A percentile compares a stretch with the other conserved stretches of the same genome.
Evolutionary conservation across 129 eudicot species (phyloP).

Genomic region (Logfia minima): DNA sequence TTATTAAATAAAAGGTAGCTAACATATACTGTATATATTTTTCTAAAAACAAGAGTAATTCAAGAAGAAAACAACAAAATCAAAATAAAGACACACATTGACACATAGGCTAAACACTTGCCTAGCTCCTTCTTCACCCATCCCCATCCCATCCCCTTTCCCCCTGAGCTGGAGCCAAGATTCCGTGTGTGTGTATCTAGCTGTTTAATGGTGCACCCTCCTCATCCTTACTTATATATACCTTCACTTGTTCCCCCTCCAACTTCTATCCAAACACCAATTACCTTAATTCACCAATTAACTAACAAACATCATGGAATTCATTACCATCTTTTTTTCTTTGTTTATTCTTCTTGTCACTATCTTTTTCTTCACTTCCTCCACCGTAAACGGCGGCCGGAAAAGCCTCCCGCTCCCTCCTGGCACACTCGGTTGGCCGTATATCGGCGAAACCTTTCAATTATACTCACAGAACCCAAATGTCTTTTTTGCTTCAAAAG

Average conservation of each 20-base stretch:
- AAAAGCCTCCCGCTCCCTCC: conserved; percentile 77
- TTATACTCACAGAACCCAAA: conserved; percentile 90
- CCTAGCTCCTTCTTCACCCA: conserved; percentile 26
- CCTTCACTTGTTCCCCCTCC: conserved; percentile 32
- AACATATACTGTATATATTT: neutral
- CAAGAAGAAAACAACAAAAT: neutral
- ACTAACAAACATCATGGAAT: conserved; percentile 46
- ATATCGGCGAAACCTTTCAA: conserved; percentile 91
- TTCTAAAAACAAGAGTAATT: neutral
- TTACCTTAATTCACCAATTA: neutral
- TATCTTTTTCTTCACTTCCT: conserved; percentile 28
- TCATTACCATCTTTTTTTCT: conserved; percentile 29
- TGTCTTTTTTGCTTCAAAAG: conserved; percentile 84
- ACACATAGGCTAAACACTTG: conserved; percentile 20
- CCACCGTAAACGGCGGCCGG: conserved; percentile 31
- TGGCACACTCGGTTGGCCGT: conserved; percentile 94
- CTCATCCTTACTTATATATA: too few species aligned
- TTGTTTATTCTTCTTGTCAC: conserved; percentile 21
- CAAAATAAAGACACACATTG: neutral
- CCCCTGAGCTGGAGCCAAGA: conserved; percentile 73
- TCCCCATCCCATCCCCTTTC: conserved; percentile 7
- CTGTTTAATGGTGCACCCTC: conserved; percentile 48
- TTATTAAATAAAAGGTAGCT: neutral
- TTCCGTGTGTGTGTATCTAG: conserved; percentile 69
- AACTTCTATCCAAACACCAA: conserved; percentile 20